Conservation (phyloP, 257 asterid genomes). For the Ophiorrhiza pumila region DNA sequence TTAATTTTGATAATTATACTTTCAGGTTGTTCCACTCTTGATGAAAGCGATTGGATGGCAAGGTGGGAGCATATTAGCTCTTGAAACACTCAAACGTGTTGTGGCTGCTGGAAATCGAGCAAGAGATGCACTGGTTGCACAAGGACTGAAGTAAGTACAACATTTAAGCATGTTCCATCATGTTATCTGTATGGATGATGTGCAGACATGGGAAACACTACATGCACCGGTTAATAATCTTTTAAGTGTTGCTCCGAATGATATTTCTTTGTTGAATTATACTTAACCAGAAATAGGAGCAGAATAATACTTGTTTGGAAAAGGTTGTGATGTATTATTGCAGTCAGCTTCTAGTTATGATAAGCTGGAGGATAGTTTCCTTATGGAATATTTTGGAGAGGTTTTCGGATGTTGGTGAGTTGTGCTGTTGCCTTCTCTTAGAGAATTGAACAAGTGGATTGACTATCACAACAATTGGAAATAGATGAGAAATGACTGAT, state of each 20-base stretch:
- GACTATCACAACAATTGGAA: too few relatives aligned
- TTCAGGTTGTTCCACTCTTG: constrained; percentile 92
- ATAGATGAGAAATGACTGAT: not conserved
- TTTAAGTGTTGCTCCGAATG: too few relatives aligned
- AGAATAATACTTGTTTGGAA: not conserved
- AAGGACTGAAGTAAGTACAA: constrained; percentile 85
- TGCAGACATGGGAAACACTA: too few relatives aligned
- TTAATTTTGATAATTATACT: constrained; percentile 22
- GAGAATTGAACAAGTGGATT: not conserved
- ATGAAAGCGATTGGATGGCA: constrained; percentile 99
- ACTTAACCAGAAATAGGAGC: not conserved
- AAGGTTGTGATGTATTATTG: not conserved
- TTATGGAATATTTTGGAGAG: not conserved
- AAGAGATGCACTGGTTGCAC: constrained; percentile 97
- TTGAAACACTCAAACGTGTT: constrained; percentile 94
- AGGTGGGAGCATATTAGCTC: constrained; percentile 98
- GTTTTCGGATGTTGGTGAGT: not conserved
- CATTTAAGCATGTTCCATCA: too few relatives aligned
- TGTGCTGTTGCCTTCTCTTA: too few relatives aligned
- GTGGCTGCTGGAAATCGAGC: constrained; percentile 97
- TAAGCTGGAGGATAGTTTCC: not conserved
- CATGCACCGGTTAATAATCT: too few relatives aligned
- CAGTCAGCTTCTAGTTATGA: not conserved
- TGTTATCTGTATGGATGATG: too few relatives aligned
- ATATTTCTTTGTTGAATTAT: not conserved